Evolutionary conservation across 495 filamentous ascomycete genomes (phyloP), one percentile per base, ranked within the genome.

Genomic region (Lepraria neglecta): DNA sequence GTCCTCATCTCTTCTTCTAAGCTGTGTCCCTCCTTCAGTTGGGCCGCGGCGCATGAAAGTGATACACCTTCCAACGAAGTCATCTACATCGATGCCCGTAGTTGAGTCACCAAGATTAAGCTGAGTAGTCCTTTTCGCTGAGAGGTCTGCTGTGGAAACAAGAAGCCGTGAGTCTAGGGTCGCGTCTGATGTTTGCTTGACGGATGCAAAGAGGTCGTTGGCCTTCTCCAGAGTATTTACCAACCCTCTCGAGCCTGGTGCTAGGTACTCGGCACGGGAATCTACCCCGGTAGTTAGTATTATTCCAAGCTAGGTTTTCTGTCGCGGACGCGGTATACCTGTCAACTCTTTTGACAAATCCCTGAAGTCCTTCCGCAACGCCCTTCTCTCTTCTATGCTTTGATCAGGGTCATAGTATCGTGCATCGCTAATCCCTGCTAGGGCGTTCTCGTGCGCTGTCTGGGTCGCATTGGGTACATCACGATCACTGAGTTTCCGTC

Each of bases 101-200:
- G 80, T 78, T 5, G 78, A 68, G 59, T 86, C 84, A 9, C 91
- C 92, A 2, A 87, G 74, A 4, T 85, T 85, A 11, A 91, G 75
- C 38, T 87, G 82, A 31, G 84, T 74, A 0, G 85, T 83, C 65
- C 87, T 90, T 59, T 89, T 88, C 60, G 86, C 84, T 0, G 87
- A 84, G 3, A 91, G 73, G 63, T 97, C 94, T 21, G 89, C 85
- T 0, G 86, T 83, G 40, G 77, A 81, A 12, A 96, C 88, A 11
- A 97, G 77, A 44, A 94, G 77, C 46, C 89, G 85, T 0, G 92
- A 88, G 68, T 99, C 94, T 60, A 96, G 85, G 3, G 86, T 90
- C 2, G 94, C 94, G 70, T 99, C 95, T n/a, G 82, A 82, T 2
- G 94, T 95, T 68, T 97, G 92, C 65, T 89, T 94, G 54, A 97